Evolutionary conservation across 306 rosid species (phyloP).

Genomic region (Styphnolobium japonicum): DNA sequence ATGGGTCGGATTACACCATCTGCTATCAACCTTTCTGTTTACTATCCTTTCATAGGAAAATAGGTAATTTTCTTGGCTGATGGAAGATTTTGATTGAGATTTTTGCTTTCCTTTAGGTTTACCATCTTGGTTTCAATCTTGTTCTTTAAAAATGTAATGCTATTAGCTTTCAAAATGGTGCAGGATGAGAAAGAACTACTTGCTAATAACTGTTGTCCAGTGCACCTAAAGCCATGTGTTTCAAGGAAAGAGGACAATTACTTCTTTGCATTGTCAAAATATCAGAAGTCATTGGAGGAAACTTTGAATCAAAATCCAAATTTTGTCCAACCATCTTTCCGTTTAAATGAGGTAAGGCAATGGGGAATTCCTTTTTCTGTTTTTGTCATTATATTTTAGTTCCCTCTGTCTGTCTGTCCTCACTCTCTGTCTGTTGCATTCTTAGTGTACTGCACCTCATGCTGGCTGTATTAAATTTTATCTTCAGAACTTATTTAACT

Average conservation of each 20-base stretch:
- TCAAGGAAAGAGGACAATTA: slow-evolving; percentile 89
- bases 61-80: neutral
- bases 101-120: slow-evolving; percentile 11
- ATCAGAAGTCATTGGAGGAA: slow-evolving; percentile 75
- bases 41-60: neutral
- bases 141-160: slow-evolving; percentile 8
- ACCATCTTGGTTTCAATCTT: slow-evolving; percentile 6
- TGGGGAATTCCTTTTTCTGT: slow-evolving; percentile 1
- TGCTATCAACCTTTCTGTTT: neutral
- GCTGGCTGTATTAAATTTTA: slow-evolving; percentile 5
- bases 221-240: slow-evolving; percentile 89
- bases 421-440: neutral
- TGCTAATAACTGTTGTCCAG: slow-evolving; percentile 78
- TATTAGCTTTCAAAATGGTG: slow-evolving; percentile 13
- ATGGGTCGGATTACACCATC: neutral
- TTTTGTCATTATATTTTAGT: neutral
- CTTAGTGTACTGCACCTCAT: neutral
- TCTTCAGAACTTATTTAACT: slow-evolving; percentile 8
- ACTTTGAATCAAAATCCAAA: slow-evolving; percentile 59
- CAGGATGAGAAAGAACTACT: slow-evolving; percentile 95
- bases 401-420: neutral
- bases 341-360: slow-evolving; percentile 76
- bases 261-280: slow-evolving; percentile 86
- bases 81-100: slow-evolving; percentile 3
- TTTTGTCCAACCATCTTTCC: slow-evolving; percentile 84